These are phyloP conservation scores for Penicillium silybi DNA, from an alignment of 495 filamentous ascomycete species.

Conservation along the genomic window DNA sequence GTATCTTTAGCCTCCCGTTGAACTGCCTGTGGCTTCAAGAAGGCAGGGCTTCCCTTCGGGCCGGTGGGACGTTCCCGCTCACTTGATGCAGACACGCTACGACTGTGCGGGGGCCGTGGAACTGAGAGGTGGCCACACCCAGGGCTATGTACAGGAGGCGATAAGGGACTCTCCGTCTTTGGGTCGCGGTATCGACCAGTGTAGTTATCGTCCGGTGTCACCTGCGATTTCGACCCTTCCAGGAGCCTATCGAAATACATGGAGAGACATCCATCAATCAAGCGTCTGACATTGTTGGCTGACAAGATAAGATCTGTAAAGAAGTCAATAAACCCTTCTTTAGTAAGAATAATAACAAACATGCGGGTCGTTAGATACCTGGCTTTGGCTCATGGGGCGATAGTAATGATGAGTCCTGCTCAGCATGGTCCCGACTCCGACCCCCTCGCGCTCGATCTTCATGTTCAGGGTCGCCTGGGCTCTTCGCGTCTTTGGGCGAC, in stretches of 20 bases:
- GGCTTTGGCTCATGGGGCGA: slow-evolving; percentile 4
- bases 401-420: slow-evolving; percentile 4
- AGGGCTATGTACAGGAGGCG: not conserved
- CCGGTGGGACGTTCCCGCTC: slow-evolving; percentile 11
- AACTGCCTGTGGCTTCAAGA: slow-evolving; percentile 10
- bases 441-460: slow-evolving; percentile 2
- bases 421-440: slow-evolving; percentile 2
- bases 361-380: slow-evolving; percentile 1
- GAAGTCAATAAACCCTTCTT: slow-evolving; percentile 3
- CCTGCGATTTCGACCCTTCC: slow-evolving; percentile 12
- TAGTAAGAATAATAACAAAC: not conserved
- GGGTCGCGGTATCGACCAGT: slow-evolving; percentile 5
- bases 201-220: slow-evolving; percentile 12
- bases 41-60: slow-evolving; percentile 14
- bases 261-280: slow-evolving; percentile 53
- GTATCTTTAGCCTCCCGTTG: slow-evolving; percentile 18
- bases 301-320: slow-evolving; percentile 37
- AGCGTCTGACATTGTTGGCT: slow-evolving; percentile 42
- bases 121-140: slow-evolving; percentile 15
- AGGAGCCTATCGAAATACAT: slow-evolving; percentile 44
- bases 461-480: slow-evolving; percentile 11
- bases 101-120: slow-evolving; percentile 24
- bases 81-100: slow-evolving; percentile 31
- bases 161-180: not conserved
- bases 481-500: slow-evolving; percentile 17